phyloP scores from a whole-genome alignment of 768 basidiomycete species.

The Amanita fuliginea region DNA sequence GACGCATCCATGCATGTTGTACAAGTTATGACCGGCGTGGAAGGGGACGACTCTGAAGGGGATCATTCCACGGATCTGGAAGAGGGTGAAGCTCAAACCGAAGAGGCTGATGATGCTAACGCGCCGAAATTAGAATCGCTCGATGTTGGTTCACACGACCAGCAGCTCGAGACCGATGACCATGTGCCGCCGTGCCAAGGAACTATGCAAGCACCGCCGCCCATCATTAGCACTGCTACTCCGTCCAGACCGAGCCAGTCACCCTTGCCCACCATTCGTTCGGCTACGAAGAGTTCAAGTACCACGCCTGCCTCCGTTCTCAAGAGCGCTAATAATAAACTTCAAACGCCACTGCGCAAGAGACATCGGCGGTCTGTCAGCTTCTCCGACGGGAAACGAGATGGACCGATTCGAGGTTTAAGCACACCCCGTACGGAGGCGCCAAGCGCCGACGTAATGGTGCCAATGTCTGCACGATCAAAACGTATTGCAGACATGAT shows the following conservation, averaged over 20 bases:
- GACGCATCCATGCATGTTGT: slow-evolving; percentile 49
- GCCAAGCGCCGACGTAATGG: slow-evolving; percentile 22
- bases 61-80: slow-evolving; percentile 13
- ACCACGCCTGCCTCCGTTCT: slow-evolving; percentile 50
- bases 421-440: slow-evolving; percentile 21
- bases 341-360: slow-evolving; percentile 44
- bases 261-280: slow-evolving; percentile 24
- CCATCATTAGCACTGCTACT: neutral
- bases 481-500: slow-evolving; percentile 78
- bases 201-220: slow-evolving; percentile 2
- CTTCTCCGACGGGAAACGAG: slow-evolving; percentile 89
- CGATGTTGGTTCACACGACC: neutral
- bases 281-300: slow-evolving; percentile 30
- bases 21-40: slow-evolving; percentile 35
- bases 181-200: slow-evolving; percentile 2
- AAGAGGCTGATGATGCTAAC: neutral
- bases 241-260: slow-evolving; percentile 4
- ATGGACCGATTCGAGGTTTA: slow-evolving; percentile 77
- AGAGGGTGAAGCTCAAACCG: neutral
- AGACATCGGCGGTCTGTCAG: slow-evolving; percentile 79
- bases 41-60: slow-evolving; percentile 23
- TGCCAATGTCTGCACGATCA: slow-evolving; percentile 55
- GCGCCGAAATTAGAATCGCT: neutral
- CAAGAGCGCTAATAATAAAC: slow-evolving; percentile 37
- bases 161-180: neutral